Evolutionary conservation across 805 yeast species (phyloP).

Genomic region (Wickerhamiella siamensis): DNA sequence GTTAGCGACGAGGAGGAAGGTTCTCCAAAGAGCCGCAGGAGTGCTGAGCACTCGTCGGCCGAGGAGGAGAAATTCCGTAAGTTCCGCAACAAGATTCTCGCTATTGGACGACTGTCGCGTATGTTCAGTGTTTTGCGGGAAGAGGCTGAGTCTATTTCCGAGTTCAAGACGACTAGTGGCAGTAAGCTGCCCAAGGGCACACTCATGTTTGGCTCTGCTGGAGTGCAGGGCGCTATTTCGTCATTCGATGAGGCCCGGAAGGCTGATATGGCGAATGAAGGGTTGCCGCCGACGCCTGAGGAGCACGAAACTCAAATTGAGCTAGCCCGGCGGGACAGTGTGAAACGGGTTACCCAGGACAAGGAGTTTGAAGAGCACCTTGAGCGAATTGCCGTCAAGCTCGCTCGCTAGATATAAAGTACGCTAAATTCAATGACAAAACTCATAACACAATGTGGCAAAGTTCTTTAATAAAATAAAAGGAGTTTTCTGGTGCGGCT

Average conservation of each 20-base stretch:
- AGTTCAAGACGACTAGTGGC: constrained; percentile 55
- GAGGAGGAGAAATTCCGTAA: constrained; percentile 25
- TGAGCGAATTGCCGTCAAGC: constrained; percentile 6
- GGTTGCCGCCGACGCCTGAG: constrained; percentile 66
- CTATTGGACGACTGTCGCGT: constrained; percentile 90
- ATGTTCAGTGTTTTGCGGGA: constrained; percentile 82
- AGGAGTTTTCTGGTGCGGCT: not conserved
- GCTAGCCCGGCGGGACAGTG: constrained; percentile 30
- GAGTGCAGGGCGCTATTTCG: constrained; percentile 50
- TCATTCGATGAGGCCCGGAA: constrained; percentile 72
- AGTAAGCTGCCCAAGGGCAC: constrained; percentile 69
- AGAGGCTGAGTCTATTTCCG: constrained; percentile 74
- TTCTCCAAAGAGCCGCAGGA: not conserved
- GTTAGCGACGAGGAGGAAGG: constrained; percentile 4
- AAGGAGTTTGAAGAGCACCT: constrained; percentile 5
- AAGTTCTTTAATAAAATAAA: not conserved
- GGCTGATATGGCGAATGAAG: constrained; percentile 74
- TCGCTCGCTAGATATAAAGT: not conserved
- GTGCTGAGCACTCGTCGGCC: constrained; percentile 2
- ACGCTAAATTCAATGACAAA: no score
- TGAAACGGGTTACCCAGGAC: constrained; percentile 9
- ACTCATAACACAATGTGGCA: not conserved
- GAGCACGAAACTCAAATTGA: constrained; percentile 35
- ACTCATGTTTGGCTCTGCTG: constrained; percentile 68
- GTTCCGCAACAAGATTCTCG: constrained; percentile 60